Percentiles rank a stretch among this genome's conserved stretches.
Conservation (phyloP, 805 yeast species). For the Ogataea glucozyma region DNA sequence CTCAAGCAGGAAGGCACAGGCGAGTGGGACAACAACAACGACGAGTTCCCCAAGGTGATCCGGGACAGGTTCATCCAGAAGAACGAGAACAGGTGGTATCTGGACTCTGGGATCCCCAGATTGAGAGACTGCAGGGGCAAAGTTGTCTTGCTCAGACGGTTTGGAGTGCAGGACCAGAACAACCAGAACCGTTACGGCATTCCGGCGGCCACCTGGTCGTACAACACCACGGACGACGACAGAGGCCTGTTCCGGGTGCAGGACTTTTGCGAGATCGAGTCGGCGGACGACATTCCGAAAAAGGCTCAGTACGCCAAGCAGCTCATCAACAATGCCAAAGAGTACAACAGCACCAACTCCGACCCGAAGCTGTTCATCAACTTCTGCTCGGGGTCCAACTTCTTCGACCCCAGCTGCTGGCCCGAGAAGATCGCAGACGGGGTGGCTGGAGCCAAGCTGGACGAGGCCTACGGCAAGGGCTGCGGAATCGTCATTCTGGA, state of each 20-base stretch:
- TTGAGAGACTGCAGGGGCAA: slow-evolving; percentile 68
- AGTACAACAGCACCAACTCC: slow-evolving; percentile 45
- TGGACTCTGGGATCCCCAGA: slow-evolving; percentile 55
- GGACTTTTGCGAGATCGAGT: slow-evolving; percentile 68
- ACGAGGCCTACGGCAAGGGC: slow-evolving; percentile 52
- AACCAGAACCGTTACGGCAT: slow-evolving; percentile 51
- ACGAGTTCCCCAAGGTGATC: slow-evolving; percentile 63
- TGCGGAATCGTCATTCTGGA: slow-evolving; percentile 69
- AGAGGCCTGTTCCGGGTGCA: slow-evolving; percentile 64
- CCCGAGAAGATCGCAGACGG: slow-evolving; percentile 65
- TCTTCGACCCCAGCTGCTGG: slow-evolving; percentile 73
- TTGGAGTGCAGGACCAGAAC: slow-evolving; percentile 56
- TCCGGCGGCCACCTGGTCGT: slow-evolving; percentile 66
- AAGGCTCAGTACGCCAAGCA: slow-evolving; percentile 60
- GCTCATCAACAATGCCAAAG: slow-evolving; percentile 52
- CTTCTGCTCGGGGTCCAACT: slow-evolving; percentile 73
- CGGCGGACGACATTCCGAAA: slow-evolving; percentile 51
- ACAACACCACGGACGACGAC: slow-evolving; percentile 67
- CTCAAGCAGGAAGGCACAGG: slow-evolving; percentile 75
- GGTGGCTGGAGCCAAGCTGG: slow-evolving; percentile 43
- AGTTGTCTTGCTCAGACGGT: slow-evolving; percentile 65
- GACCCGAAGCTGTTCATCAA: slow-evolving; percentile 64
- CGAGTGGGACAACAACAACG: slow-evolving; percentile 59
- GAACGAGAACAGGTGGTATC: slow-evolving; percentile 58
- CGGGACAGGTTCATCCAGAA: slow-evolving; percentile 57